phyloP scores from a whole-genome alignment of 2,329 filamentous ascomycete genomes.

The Achaetomium macrosporum region DNA sequence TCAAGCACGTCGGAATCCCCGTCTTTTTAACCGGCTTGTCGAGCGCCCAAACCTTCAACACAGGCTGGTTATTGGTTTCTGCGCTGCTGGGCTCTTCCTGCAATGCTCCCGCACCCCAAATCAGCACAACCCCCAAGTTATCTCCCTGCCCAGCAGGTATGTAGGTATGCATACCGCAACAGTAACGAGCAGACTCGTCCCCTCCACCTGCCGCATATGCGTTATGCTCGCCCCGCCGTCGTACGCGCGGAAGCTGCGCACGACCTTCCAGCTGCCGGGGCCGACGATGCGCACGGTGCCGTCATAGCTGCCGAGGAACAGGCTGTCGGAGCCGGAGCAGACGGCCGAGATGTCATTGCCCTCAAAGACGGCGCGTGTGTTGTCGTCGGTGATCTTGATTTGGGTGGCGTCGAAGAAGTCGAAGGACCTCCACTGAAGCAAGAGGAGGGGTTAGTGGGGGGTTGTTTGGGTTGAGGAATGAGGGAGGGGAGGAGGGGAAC shows the following conservation, averaged over 20 bases:
- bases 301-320: constrained; percentile 83
- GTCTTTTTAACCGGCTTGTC: constrained; percentile 94
- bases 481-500: background rate
- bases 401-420: constrained; percentile 97
- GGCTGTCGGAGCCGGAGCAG: constrained; percentile 78
- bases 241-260: constrained; percentile 82
- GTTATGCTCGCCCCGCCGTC: constrained; percentile 66
- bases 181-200: constrained; percentile 80
- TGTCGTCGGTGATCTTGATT: constrained; percentile 72
- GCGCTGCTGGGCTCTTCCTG: constrained; percentile 73
- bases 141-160: background rate
- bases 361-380: constrained; percentile 72
- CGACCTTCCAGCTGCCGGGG: constrained; percentile 70
- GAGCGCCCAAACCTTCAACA: constrained; percentile 95
- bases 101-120: background rate
- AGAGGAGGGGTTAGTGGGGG: background rate
- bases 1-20: constrained; percentile 79
- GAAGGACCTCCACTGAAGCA: constrained; percentile 87
- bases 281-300: constrained; percentile 85
- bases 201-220: constrained; percentile 86
- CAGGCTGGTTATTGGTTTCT: constrained; percentile 52
- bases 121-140: constrained; percentile 16
- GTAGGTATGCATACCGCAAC: constrained; percentile 50
- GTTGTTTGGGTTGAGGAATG: background rate
- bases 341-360: constrained; percentile 77